phyloP scores from a whole-genome alignment of 441 rosid species.

The Cnidoscolus chayamansa region DNA sequence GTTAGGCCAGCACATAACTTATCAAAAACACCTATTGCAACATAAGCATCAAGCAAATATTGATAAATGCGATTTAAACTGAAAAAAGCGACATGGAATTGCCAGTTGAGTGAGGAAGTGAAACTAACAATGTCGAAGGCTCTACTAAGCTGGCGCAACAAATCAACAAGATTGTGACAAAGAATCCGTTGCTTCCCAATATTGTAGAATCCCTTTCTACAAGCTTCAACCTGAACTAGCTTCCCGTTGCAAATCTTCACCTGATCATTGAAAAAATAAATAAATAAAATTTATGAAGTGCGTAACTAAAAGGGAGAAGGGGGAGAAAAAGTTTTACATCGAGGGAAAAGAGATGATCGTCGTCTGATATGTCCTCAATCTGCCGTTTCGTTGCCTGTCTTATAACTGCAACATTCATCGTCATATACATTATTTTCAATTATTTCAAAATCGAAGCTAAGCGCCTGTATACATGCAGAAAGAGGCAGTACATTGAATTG shows the following conservation, averaged over 20 bases:
- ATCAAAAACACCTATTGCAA: background rate
- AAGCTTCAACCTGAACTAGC: conserved; percentile 74
- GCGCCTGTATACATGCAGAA: background rate
- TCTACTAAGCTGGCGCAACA: conserved; percentile 83
- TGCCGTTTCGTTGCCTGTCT: conserved; percentile 54
- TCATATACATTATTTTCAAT: conserved; percentile 18
- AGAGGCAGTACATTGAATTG: conserved; percentile 58
- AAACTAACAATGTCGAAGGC: conserved; percentile 74
- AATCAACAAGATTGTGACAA: conserved; percentile 82
- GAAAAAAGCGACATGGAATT: background rate
- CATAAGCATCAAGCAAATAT: background rate
- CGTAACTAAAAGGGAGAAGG: background rate
- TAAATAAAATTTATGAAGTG: background rate
- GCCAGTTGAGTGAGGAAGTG: background rate
- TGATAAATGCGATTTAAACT: background rate
- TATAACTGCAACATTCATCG: conserved; percentile 49
- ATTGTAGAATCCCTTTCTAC: conserved; percentile 69
- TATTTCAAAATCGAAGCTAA: background rate
- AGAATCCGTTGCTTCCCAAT: conserved; percentile 72
- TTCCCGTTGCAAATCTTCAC: conserved; percentile 95
- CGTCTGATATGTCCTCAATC: conserved; percentile 50
- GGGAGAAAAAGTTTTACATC: conserved; percentile 47
- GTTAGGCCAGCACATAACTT: background rate
- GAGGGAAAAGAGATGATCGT: conserved; percentile 83
- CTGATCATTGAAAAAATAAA: conserved; percentile 32